Evolutionary conservation across 805 yeast species (phyloP).

Genomic region (Schwanniomyces sp.): DNA sequence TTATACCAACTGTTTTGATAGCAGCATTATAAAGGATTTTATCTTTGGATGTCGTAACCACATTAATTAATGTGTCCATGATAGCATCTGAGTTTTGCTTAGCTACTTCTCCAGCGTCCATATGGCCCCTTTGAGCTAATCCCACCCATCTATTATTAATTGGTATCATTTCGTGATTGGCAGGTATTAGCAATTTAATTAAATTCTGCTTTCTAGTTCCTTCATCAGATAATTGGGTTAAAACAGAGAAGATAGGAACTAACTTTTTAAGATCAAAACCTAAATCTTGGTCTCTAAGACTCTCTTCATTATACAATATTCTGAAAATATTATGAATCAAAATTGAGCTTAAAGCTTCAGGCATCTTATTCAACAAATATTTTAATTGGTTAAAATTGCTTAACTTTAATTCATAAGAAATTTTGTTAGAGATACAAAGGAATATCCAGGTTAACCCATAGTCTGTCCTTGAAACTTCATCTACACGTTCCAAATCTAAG

Average conservation of each 20-base stretch:
- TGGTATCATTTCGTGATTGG: constrained; percentile 26
- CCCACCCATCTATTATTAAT: constrained; percentile 74
- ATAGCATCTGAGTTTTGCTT: constrained; percentile 19
- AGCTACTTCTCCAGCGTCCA: constrained; percentile 66
- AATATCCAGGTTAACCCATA: constrained; percentile 54
- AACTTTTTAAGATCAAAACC: constrained; percentile 16
- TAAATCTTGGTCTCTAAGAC: constrained; percentile 10
- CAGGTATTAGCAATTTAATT: constrained; percentile 21
- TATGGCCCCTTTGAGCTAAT: constrained; percentile 52
- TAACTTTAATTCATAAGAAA: constrained; percentile 34
- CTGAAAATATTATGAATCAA: constrained; percentile 43
- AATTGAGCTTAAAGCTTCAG: constrained; percentile 36
- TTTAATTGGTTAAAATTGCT: constrained; percentile 31
- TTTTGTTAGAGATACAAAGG: constrained; percentile 40
- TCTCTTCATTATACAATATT: constrained; percentile 13
- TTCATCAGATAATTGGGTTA: constrained; percentile 21
- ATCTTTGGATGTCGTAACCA: constrained; percentile 25
- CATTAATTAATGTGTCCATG: constrained; percentile 9
- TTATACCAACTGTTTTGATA: constrained; percentile 45
- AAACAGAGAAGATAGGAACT: constrained; percentile 21
- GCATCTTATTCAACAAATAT: constrained; percentile 19
- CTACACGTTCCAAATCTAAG: constrained; percentile 9
- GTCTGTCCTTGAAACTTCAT: constrained; percentile 13
- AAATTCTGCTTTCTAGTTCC: constrained; percentile 16
- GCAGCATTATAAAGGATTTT: constrained; percentile 54